Evolutionary conservation across 331 rosid genomes (phyloP).

Genomic region (Cydonia oblonga): DNA sequence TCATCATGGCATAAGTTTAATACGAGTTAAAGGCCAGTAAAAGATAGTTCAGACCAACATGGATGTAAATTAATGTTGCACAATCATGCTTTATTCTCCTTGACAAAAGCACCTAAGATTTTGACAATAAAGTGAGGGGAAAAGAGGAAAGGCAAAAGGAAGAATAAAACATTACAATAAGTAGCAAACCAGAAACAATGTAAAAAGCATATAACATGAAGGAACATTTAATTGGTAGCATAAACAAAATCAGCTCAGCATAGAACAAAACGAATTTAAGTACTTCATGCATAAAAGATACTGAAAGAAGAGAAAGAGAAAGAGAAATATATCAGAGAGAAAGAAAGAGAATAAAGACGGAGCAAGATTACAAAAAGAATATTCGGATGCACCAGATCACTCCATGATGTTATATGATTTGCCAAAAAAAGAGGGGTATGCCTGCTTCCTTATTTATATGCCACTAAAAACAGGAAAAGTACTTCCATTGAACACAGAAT

Average conservation of each 20-base stretch:
- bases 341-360: not conserved
- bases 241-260: not conserved
- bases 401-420: not conserved
- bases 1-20: not conserved
- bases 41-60: not conserved
- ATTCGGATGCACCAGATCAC: not conserved
- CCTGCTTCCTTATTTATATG: not conserved
- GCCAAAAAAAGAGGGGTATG: not conserved
- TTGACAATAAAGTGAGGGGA: not conserved
- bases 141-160: not conserved
- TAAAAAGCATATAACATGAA: not conserved
- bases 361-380: not conserved
- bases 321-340: not conserved
- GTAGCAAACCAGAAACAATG: not conserved
- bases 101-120: not conserved
- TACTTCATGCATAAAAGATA: not conserved
- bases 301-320: not conserved
- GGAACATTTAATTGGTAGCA: not conserved
- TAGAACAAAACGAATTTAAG: not conserved
- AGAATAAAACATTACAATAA: not conserved
- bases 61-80: not conserved
- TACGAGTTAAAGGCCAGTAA: not conserved
- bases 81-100: not conserved
- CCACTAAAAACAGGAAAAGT: not conserved
- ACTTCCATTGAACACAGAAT: not conserved